Conservation (phyloP, 2,329 filamentous ascomycete species). For the Zymoseptoria brevis region DNA sequence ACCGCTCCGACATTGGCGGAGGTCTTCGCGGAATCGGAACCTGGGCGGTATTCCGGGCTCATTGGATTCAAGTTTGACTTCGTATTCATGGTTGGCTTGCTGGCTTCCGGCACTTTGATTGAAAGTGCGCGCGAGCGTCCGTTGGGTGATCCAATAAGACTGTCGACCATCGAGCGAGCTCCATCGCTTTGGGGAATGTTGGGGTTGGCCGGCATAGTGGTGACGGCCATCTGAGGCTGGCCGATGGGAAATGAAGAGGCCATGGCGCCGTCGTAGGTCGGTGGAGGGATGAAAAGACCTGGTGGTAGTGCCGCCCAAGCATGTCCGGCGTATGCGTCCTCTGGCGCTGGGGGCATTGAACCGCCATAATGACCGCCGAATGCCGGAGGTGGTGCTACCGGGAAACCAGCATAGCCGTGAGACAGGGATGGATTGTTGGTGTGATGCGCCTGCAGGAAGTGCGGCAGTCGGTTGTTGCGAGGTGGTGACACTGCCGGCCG, state of each 20-base stretch:
- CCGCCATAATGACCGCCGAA: conserved; percentile 12
- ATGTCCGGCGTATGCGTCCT: conserved; percentile 13
- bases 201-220: background rate
- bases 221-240: background rate
- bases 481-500: conserved; percentile 20
- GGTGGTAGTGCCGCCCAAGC: conserved; percentile 19
- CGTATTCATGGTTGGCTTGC: conserved; percentile 13
- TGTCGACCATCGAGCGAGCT: conserved; percentile 16
- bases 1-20: background rate
- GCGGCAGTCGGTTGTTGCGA: conserved; percentile 13
- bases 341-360: conserved; percentile 11
- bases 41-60: conserved; percentile 33
- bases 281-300: conserved; percentile 21
- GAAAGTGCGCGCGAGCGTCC: conserved; percentile 25
- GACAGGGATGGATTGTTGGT: background rate
- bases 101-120: conserved; percentile 27
- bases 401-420: background rate
- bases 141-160: conserved; percentile 15
- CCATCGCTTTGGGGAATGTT: conserved; percentile 23
- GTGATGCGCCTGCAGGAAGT: conserved; percentile 17
- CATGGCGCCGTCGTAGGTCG: conserved; percentile 26
- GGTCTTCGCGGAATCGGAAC: conserved; percentile 5
- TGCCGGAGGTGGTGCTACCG: background rate
- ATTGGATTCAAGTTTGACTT: conserved; percentile 32
- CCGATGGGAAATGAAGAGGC: conserved; percentile 10